phyloP scores from a whole-genome alignment of 1,139 yeast genomes.

The Barnettozyma hawaiiensis region DNA sequence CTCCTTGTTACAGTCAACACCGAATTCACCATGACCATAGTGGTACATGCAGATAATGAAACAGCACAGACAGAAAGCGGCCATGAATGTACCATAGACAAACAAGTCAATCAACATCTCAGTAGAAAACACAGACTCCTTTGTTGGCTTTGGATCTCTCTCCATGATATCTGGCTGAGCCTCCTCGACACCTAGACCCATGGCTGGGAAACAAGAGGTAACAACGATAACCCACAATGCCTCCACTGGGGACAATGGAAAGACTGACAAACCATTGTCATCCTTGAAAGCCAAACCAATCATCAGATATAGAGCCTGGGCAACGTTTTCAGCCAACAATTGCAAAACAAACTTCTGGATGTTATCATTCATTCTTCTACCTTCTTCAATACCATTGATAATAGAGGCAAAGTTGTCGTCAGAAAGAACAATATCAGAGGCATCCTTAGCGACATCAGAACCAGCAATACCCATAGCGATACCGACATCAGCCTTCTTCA shows the following conservation, averaged over 20 bases:
- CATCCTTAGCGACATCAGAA: slow-evolving; percentile 78
- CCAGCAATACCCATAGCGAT: slow-evolving; percentile 83
- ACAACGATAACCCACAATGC: slow-evolving; percentile 76
- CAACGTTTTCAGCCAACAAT: slow-evolving; percentile 71
- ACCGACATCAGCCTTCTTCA: slow-evolving; percentile 78
- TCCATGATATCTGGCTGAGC: slow-evolving; percentile 65
- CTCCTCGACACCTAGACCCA: slow-evolving; percentile 72
- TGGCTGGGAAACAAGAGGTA: slow-evolving; percentile 78
- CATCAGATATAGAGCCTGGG: slow-evolving; percentile 67
- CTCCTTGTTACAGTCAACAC: slow-evolving; percentile 54
- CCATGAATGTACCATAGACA: slow-evolving; percentile 70
- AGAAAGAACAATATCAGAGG: slow-evolving; percentile 66
- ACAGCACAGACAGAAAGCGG: slow-evolving; percentile 61
- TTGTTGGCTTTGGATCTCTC: slow-evolving; percentile 56
- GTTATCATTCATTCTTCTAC: slow-evolving; percentile 75
- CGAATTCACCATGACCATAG: slow-evolving; percentile 63
- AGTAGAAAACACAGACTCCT: slow-evolving; percentile 58
- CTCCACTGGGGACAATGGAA: slow-evolving; percentile 76
- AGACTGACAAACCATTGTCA: slow-evolving; percentile 52
- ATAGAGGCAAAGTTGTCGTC: slow-evolving; percentile 79
- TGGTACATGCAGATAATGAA: slow-evolving; percentile 65
- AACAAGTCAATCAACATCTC: slow-evolving; percentile 71
- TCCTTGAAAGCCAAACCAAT: slow-evolving; percentile 70
- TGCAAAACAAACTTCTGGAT: slow-evolving; percentile 81
- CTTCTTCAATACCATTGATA: slow-evolving; percentile 75